A percentile compares a stretch with the other conserved stretches of the same genome.
Evolutionary conservation across 1,284 basidiomycete species (phyloP).

Genomic region (Ustilago tritici): DNA sequence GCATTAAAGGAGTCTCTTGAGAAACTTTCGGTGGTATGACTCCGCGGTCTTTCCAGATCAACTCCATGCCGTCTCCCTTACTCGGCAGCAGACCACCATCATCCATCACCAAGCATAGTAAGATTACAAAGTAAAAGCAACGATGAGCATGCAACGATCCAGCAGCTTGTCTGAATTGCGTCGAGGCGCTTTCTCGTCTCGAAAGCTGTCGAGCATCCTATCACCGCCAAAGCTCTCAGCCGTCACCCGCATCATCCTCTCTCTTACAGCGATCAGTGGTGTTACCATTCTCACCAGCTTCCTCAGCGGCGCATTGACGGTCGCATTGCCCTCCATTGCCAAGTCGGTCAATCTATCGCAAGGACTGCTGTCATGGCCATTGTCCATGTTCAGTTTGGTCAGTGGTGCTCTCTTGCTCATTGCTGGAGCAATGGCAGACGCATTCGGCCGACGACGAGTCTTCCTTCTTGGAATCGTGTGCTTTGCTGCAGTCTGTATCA

Average conservation of each 20-base stretch:
- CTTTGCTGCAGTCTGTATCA: conserved; percentile 65
- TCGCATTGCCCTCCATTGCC: conserved; percentile 77
- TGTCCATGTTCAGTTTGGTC: conserved; percentile 74
- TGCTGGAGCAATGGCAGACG: conserved; percentile 71
- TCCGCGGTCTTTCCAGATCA: not conserved
- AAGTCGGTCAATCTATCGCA: conserved; percentile 41
- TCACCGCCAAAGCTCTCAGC: conserved; percentile 33
- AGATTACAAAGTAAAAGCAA: not conserved
- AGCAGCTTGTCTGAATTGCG: conserved; percentile 33
- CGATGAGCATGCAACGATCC: conserved; percentile 29
- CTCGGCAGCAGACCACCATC: not conserved
- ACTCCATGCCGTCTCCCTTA: too few relatives aligned
- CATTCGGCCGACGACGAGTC: conserved; percentile 70
- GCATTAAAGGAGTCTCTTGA: not conserved
- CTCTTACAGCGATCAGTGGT: conserved; percentile 52
- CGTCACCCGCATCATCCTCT: conserved; percentile 31
- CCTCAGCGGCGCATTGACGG: conserved; percentile 72
- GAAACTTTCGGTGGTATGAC: not conserved
- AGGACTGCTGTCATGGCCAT: conserved; percentile 76
- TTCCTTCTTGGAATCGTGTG: conserved; percentile 72
- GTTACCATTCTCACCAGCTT: conserved; percentile 67
- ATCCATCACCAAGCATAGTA: not conserved
- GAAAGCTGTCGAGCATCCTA: conserved; percentile 29
- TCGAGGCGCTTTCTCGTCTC: conserved; percentile 25
- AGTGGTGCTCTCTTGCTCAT: conserved; percentile 75